phyloP scores from a whole-genome alignment of 371 early-diverging fungal genomes.

The Mucor sp. region DNA sequence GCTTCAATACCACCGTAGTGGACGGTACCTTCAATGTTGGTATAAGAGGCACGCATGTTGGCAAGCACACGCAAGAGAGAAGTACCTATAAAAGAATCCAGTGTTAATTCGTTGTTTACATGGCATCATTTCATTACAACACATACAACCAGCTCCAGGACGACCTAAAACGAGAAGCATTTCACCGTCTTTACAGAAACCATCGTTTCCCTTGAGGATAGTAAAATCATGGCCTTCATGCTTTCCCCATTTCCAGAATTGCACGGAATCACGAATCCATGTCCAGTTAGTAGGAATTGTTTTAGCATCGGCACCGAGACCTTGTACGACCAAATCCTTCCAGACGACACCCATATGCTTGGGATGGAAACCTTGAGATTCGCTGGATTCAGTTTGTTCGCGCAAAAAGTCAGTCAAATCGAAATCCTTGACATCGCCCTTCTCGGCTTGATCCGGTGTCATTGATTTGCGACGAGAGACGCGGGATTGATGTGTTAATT shows the following conservation, averaged over 20 bases:
- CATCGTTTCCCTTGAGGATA: slow-evolving; percentile 47
- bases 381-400: slow-evolving; percentile 20
- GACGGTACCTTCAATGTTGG: slow-evolving; percentile 42
- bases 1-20: slow-evolving; percentile 55
- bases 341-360: slow-evolving; percentile 54
- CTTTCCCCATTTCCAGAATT: slow-evolving; percentile 40
- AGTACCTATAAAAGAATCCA: slow-evolving; percentile 42
- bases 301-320: slow-evolving; percentile 45
- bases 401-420: slow-evolving; percentile 33
- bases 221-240: slow-evolving; percentile 35
- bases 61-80: slow-evolving; percentile 57
- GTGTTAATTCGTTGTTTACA: no score
- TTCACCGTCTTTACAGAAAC: slow-evolving; percentile 58
- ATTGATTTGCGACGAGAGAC: slow-evolving; percentile 26
- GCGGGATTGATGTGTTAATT: slow-evolving; percentile 47
- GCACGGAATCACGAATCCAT: slow-evolving; percentile 22
- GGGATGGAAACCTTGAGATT: slow-evolving; percentile 44
- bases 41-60: slow-evolving; percentile 52
- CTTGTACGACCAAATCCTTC: slow-evolving; percentile 48
- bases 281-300: slow-evolving; percentile 29
- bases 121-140: no score
- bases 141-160: slow-evolving; percentile 55
- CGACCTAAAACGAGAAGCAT: slow-evolving; percentile 64
- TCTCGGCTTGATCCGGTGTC: slow-evolving; percentile 25
- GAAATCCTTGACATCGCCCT: slow-evolving; percentile 28